Percentiles rank a stretch among this genome's conserved stretches.
phyloP scores from a whole-genome alignment of 2,329 filamentous ascomycete species.

The Bertia moriformis region DNA sequence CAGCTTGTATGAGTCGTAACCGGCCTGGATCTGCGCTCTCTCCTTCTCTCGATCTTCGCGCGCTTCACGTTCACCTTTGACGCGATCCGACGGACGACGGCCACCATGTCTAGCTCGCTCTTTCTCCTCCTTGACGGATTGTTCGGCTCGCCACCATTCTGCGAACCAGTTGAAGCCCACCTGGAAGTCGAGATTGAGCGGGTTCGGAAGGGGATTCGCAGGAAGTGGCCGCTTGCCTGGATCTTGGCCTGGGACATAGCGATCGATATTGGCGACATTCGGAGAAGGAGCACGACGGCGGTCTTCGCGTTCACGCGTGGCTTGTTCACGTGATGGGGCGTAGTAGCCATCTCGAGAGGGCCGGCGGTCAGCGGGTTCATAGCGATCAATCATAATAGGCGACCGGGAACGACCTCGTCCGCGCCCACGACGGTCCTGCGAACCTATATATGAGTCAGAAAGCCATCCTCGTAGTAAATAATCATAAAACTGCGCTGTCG shows the following conservation, averaged over 20 bases:
- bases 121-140: constrained; percentile 47
- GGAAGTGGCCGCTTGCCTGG: constrained; percentile 31
- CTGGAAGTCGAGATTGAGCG: constrained; percentile 47
- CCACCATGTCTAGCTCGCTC: constrained; percentile 45
- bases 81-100: constrained; percentile 32
- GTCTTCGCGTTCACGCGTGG: constrained; percentile 37
- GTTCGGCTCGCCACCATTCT: constrained; percentile 53
- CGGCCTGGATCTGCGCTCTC: constrained; percentile 45
- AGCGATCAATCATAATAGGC: constrained; percentile 46
- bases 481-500: not conserved
- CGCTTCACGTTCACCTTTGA: constrained; percentile 47
- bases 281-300: constrained; percentile 41
- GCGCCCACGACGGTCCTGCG: constrained; percentile 23
- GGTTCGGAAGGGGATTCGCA: constrained; percentile 43
- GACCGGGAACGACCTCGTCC: constrained; percentile 40
- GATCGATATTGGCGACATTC: constrained; percentile 40
- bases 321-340: constrained; percentile 19
- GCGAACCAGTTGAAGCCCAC: constrained; percentile 56
- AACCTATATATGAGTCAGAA: not conserved
- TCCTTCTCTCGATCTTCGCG: constrained; percentile 49
- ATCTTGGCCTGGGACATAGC: constrained; percentile 50
- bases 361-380: constrained; percentile 38
- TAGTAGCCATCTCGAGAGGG: constrained; percentile 42
- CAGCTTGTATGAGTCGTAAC: constrained; percentile 54
- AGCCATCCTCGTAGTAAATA: not conserved